Conservation (phyloP, 2,329 filamentous ascomycete genomes). For the Dactylella cylindrospora region DNA sequence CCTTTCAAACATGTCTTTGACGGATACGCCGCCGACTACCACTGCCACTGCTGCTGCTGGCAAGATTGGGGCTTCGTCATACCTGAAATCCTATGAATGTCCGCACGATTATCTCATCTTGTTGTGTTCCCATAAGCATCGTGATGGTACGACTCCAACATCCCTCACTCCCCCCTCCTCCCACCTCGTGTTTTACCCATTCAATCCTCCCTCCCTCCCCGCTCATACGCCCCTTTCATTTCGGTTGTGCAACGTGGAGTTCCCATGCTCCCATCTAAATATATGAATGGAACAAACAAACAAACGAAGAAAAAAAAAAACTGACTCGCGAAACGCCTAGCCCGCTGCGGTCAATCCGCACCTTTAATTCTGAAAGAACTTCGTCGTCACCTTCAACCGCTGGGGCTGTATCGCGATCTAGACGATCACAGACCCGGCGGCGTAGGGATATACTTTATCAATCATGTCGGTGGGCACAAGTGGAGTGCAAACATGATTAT, state of each 20-base stretch:
- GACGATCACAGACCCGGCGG: slow-evolving; percentile 87
- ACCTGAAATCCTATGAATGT: slow-evolving; percentile 64
- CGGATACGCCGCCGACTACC: slow-evolving; percentile 50
- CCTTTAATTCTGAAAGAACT: slow-evolving; percentile 86
- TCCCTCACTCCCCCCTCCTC: not conserved
- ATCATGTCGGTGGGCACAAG: slow-evolving; percentile 94
- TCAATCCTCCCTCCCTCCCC: too few relatives aligned
- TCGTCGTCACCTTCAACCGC: slow-evolving; percentile 79
- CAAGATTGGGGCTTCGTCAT: slow-evolving; percentile 48
- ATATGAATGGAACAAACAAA: too few relatives aligned
- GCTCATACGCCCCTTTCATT: too few relatives aligned
- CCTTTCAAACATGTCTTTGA: slow-evolving; percentile 47
- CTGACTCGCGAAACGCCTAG: too few relatives aligned
- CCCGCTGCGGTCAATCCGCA: slow-evolving; percentile 89
- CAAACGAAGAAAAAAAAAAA: too few relatives aligned
- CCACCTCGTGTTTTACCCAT: not conserved
- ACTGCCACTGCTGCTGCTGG: slow-evolving; percentile 49
- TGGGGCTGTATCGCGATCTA: slow-evolving; percentile 81
- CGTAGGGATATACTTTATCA: slow-evolving; percentile 94
- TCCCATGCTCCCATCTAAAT: too few relatives aligned
- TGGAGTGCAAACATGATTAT: slow-evolving; percentile 93
- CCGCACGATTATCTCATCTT: slow-evolving; percentile 86
- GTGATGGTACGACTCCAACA: slow-evolving; percentile 59
- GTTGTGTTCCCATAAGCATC: slow-evolving; percentile 90
- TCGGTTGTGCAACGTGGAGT: too few relatives aligned